phyloP scores from a whole-genome alignment of 2,329 filamentous ascomycete species.

The Podosphaera xanthii region DNA sequence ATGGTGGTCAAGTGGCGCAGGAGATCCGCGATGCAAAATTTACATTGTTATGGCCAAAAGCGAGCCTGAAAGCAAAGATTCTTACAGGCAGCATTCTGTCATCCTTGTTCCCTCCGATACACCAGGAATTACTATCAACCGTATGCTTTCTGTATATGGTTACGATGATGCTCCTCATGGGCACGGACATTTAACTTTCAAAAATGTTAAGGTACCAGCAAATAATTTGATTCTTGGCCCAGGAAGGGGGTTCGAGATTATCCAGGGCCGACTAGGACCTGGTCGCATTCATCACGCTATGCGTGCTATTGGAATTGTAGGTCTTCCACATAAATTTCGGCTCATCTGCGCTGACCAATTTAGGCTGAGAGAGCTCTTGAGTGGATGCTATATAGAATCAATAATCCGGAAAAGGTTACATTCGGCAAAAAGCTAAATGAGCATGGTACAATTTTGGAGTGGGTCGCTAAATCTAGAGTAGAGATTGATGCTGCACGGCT shows the following conservation, averaged over 20 bases:
- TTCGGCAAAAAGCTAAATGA: constrained; percentile 73
- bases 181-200: constrained; percentile 78
- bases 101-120: constrained; percentile 64
- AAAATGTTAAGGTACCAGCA: constrained; percentile 70
- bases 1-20: constrained; percentile 97
- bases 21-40: constrained; percentile 74
- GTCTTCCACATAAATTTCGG: constrained; percentile 12
- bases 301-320: constrained; percentile 68
- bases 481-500: constrained; percentile 86
- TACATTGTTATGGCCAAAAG: constrained; percentile 96
- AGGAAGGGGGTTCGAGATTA: constrained; percentile 91
- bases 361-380: constrained; percentile 73
- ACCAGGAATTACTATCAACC: constrained; percentile 73
- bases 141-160: constrained; percentile 84
- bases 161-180: constrained; percentile 98
- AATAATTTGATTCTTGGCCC: constrained; percentile 76
- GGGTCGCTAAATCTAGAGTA: constrained; percentile 76
- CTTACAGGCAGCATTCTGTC: constrained; percentile 83
- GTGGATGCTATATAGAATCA: constrained; percentile 84
- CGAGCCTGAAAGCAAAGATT: constrained; percentile 48
- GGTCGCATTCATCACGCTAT: constrained; percentile 96
- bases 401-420: constrained; percentile 73
- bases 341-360: constrained; percentile 1
- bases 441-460: constrained; percentile 87
- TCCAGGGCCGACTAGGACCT: constrained; percentile 85